Percentiles rank a stretch among this genome's conserved stretches.
phyloP scores from a whole-genome alignment of 108 stramenopile species.

The Phaeodactylum tricornutum region DNA sequence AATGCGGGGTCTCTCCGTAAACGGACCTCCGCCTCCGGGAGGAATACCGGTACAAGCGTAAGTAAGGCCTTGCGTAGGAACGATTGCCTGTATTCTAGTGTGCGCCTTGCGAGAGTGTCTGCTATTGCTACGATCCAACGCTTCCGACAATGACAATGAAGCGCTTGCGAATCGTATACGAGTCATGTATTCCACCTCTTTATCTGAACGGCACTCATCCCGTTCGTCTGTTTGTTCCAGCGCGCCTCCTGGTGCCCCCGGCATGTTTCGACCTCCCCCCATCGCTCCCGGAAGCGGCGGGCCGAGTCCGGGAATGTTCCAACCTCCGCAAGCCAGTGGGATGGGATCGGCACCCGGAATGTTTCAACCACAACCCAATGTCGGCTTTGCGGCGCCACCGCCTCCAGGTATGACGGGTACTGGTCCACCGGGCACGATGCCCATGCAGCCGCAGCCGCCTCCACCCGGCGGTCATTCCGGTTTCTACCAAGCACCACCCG shows the following conservation, averaged over 20 bases:
- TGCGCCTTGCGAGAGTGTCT: too few relatives aligned
- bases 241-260: slow-evolving; percentile 4
- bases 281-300: not conserved
- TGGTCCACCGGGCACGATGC: slow-evolving; percentile 3
- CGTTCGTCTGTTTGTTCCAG: too few relatives aligned
- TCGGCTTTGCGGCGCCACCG: not conserved
- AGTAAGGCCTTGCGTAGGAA: too few relatives aligned
- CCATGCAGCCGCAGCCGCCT: not conserved
- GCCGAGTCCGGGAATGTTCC: slow-evolving; percentile 12
- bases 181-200: too few relatives aligned
- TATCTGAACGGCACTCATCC: too few relatives aligned
- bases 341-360: slow-evolving; percentile 8
- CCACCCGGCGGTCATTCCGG: not conserved
- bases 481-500: slow-evolving; percentile 2
- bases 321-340: slow-evolving; percentile 7
- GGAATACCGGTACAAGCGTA: too few relatives aligned
- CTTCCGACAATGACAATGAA: too few relatives aligned
- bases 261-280: slow-evolving; percentile 26
- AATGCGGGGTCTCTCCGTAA: too few relatives aligned
- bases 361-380: slow-evolving; percentile 13
- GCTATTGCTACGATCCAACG: too few relatives aligned
- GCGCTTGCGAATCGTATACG: too few relatives aligned
- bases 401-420: slow-evolving; percentile 4
- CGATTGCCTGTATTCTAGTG: too few relatives aligned
- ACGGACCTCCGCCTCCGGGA: too few relatives aligned